Conservation (phyloP, 2,329 filamentous ascomycete genomes). For the Aspergillus ochraceus region DNA sequence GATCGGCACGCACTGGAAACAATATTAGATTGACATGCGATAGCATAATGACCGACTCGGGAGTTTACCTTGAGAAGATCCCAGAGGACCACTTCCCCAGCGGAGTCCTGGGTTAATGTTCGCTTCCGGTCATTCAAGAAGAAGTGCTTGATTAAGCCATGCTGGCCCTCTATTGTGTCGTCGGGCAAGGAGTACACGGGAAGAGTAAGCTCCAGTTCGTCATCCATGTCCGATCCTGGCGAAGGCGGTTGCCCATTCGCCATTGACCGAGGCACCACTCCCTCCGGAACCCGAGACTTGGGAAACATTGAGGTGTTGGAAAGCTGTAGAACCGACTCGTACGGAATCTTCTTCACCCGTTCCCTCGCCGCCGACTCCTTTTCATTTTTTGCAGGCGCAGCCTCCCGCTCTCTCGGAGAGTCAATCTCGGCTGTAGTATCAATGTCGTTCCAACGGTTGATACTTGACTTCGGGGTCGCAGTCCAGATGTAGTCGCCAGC, state of each 20-base stretch:
- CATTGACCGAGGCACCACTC: conserved; percentile 52
- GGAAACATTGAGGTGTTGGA: conserved; percentile 83
- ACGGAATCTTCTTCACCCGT: conserved; percentile 61
- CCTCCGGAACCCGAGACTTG: conserved; percentile 56
- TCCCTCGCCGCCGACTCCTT: conserved; percentile 17
- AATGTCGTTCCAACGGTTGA: conserved; percentile 87
- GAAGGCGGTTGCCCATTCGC: conserved; percentile 54
- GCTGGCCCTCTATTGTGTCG: conserved; percentile 90
- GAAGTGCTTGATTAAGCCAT: conserved; percentile 90
- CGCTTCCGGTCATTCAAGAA: conserved; percentile 87
- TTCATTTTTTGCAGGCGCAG: conserved; percentile 41
- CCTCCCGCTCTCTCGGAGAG: conserved; percentile 46
- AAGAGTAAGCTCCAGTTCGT: conserved; percentile 52
- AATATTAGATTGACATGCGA: conserved; percentile 16
- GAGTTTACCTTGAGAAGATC: conserved; percentile 75
- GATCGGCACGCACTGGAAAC: conserved; percentile 74
- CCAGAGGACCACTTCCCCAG: conserved; percentile 93
- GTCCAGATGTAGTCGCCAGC: conserved; percentile 83
- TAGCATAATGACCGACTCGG: conserved; percentile 13
- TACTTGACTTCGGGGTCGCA: conserved; percentile 83
- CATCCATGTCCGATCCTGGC: conserved; percentile 55
- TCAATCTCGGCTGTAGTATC: conserved; percentile 74
- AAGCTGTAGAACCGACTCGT: conserved; percentile 75
- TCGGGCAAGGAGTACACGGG: conserved; percentile 69
- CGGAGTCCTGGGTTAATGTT: conserved; percentile 89